These are phyloP conservation scores for Euphorbia schlechtendalii DNA, from an alignment of 441 rosid genomes.

Conservation along the genomic window DNA sequence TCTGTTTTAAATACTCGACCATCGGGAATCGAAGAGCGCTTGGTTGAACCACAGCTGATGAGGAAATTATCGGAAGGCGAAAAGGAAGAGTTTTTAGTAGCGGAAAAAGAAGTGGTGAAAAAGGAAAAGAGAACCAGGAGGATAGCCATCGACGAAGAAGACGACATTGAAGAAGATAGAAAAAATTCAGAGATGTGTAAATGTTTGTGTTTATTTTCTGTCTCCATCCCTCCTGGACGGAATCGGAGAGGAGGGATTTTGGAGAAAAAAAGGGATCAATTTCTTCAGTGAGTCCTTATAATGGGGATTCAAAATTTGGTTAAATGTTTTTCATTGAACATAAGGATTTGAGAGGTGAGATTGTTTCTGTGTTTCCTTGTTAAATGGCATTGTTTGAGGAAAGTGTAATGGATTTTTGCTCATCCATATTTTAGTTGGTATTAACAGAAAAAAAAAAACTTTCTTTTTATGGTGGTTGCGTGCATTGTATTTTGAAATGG, in stretches of 20 bases:
- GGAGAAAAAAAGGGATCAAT: background rate
- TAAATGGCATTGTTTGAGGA: slow-evolving; percentile 25
- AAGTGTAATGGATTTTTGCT: background rate
- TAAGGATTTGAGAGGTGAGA: slow-evolving; percentile 23
- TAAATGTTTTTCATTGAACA: background rate
- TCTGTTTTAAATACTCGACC: slow-evolving; percentile 62
- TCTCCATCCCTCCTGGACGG: slow-evolving; percentile 81
- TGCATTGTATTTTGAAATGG: slow-evolving; percentile 23
- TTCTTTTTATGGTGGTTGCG: too few relatives aligned
- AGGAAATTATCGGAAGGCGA: slow-evolving; percentile 53
- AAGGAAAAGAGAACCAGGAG: slow-evolving; percentile 31
- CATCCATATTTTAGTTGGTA: slow-evolving; percentile 15
- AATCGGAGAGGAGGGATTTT: slow-evolving; percentile 5
- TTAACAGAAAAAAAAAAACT: too few relatives aligned
- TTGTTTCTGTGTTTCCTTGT: slow-evolving; percentile 20
- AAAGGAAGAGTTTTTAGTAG: slow-evolving; percentile 16
- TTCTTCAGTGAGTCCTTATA: slow-evolving; percentile 7
- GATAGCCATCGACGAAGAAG: slow-evolving; percentile 33
- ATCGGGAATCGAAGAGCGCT: slow-evolving; percentile 41
- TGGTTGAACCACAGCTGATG: slow-evolving; percentile 56
- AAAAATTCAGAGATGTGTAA: slow-evolving; percentile 17
- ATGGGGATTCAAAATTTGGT: slow-evolving; percentile 14
- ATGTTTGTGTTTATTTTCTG: slow-evolving; percentile 32
- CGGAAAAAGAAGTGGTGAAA: background rate
- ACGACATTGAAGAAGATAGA: slow-evolving; percentile 22